Evolutionary conservation across 805 yeast species (phyloP), one percentile per base, ranked within the genome.

Genomic region (Wickerhamomyces subpelliculosus): DNA sequence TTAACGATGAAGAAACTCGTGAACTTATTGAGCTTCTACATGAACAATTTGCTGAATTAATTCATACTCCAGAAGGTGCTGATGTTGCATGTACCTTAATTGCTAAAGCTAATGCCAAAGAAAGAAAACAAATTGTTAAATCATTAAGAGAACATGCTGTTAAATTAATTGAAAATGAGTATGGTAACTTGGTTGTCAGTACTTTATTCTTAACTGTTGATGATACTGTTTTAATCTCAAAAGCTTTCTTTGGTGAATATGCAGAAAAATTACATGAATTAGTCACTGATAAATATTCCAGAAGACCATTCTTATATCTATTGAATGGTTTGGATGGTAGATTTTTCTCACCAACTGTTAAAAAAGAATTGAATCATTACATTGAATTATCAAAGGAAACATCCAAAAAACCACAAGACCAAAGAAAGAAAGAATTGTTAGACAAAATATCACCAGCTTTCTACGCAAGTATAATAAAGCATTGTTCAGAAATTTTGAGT

Each of bases 31-130:
- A 88, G 44, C 65, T 87, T 32, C 66, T 90, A 44, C 74, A 78
- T 37, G 97, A 89, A 55, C 96, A 88, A 58, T 72, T 87, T 58
- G 95, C 96, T 16, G 97, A 90, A 64, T 72, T 90, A 58, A 96
- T 89, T 24, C 98, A 90, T 60, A 90, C 98, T 0, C 81, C 80
- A 38, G 97, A 89, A 60, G 98, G 98, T 48, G 68, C 90, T 35
- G 94, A 86, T 51, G 97, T 88, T 42, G 96, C 96, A 1, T 78
- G 84, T 51, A 73, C 79, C 23, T 69, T 85, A 45, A 71, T 90
- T 42, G 85, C 96, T 1, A 70, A 72, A 40, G 90, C 96, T 25
- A 83, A 69, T 46, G 97, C 97, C 20, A 90, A 90, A 65, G 96
- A 90, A 64, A 81, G 96, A 68, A 90, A 89, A 64, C 57, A 59